Percentiles rank a stretch among this genome's conserved stretches.
Evolutionary conservation across 176 grass and related monocot genomes (phyloP).

Genomic region (Triticum dicoccoides): DNA sequence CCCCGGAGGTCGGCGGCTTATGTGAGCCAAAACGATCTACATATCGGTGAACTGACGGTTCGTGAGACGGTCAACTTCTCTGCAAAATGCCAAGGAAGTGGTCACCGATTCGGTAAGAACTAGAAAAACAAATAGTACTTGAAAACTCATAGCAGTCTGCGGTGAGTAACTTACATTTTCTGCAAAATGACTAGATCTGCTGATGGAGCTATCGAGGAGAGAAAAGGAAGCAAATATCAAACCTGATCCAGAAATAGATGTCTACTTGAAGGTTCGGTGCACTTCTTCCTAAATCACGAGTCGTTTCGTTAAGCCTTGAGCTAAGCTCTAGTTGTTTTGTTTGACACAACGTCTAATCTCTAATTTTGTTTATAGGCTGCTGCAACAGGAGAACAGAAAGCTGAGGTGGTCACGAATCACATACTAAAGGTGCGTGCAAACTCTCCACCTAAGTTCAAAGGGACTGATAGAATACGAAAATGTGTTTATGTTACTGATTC

Average conservation of each 20-base stretch:
- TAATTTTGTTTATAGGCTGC: slow-evolving; percentile 42
- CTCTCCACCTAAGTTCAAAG: not conserved
- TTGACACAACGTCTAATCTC: not conserved
- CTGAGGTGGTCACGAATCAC: slow-evolving; percentile 73
- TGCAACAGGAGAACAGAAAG: slow-evolving; percentile 61
- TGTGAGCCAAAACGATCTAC: slow-evolving; percentile 84
- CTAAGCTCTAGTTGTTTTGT: not conserved
- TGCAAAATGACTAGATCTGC: slow-evolving; percentile 37
- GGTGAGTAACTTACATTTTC: slow-evolving; percentile 2
- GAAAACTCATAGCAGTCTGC: not conserved
- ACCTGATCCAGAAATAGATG: slow-evolving; percentile 68
- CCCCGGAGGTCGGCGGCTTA: slow-evolving; percentile 73
- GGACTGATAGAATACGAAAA: not conserved
- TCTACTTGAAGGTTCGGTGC: slow-evolving; percentile 66
- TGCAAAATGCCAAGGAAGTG: slow-evolving; percentile 75
- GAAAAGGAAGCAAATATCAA: slow-evolving; percentile 69
- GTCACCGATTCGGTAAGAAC: slow-evolving; percentile 49
- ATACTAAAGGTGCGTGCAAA: slow-evolving; percentile 63
- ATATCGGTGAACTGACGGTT: slow-evolving; percentile 88
- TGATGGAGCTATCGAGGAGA: slow-evolving; percentile 62
- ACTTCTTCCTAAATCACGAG: not conserved
- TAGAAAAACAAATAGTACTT: not conserved
- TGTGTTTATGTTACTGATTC: not conserved
- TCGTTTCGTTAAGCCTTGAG: not conserved
- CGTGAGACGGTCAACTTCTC: slow-evolving; percentile 85